These are phyloP conservation scores for Alternaria burnsii DNA, from an alignment of 2,329 filamentous ascomycete genomes.

Conservation along the genomic window DNA sequence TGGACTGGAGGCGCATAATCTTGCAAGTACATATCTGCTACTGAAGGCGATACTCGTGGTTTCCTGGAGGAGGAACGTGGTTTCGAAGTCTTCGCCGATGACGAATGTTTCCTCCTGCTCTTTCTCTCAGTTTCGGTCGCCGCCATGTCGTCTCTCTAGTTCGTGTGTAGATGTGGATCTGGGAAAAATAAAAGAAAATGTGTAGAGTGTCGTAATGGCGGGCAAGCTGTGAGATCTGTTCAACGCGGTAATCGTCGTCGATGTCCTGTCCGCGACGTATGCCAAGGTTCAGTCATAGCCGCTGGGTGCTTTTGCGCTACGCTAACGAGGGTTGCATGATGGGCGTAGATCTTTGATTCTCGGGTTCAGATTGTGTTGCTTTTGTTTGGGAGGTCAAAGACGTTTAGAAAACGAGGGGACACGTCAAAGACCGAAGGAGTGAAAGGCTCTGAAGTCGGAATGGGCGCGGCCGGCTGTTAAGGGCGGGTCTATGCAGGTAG, in stretches of 20 bases:
- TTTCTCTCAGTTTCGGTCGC: slow-evolving; percentile 28
- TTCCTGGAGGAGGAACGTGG: slow-evolving; percentile 25
- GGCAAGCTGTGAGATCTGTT: slow-evolving; percentile 14
- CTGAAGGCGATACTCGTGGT: slow-evolving; percentile 23
- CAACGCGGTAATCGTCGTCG: slow-evolving; percentile 28
- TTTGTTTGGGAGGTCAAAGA: slow-evolving; percentile 5
- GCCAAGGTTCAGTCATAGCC: slow-evolving; percentile 29
- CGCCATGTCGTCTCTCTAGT: slow-evolving; percentile 22
- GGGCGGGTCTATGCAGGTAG: slow-evolving; percentile 22
- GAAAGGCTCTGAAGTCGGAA: slow-evolving; percentile 16
- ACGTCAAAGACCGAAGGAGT: slow-evolving; percentile 10
- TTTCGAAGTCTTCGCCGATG: slow-evolving; percentile 27
- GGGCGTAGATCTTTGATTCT: slow-evolving; percentile 11
- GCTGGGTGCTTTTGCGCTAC: slow-evolving; percentile 16
- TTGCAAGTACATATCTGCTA: slow-evolving; percentile 23
- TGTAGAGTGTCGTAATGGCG: slow-evolving; percentile 10
- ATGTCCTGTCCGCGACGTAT: slow-evolving; percentile 23
- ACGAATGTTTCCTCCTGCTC: slow-evolving; percentile 32
- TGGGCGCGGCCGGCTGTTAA: slow-evolving; percentile 24
- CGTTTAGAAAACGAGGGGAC: slow-evolving; percentile 18
- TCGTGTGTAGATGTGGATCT: background rate
- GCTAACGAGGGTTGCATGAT: slow-evolving; percentile 18
- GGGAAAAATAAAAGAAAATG: background rate
- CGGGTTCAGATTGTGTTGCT: slow-evolving; percentile 5
- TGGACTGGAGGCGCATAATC: slow-evolving; percentile 27